Conservation (phyloP, 441 rosid species). For the Erodium chrysanthum region DNA sequence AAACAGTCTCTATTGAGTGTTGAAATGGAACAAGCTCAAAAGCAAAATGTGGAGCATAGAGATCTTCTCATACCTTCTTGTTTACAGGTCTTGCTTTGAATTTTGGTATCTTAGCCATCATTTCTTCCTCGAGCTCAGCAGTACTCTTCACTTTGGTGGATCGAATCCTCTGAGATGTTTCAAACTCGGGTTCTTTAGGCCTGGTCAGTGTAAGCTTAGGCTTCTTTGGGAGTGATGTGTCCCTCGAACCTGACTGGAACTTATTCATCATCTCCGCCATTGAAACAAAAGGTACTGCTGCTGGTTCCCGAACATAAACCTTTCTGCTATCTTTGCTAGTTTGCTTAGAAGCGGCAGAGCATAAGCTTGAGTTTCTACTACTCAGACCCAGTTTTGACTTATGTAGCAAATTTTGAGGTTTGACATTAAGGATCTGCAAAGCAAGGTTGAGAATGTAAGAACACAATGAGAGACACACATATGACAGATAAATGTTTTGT, state of each 20-base stretch:
- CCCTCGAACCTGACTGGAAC: constrained; percentile 80
- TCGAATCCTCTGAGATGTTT: constrained; percentile 80
- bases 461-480: too few relatives aligned
- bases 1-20: too few relatives aligned
- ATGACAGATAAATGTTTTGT: background rate
- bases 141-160: constrained; percentile 65
- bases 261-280: constrained; percentile 80
- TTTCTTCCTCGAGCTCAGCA: constrained; percentile 90
- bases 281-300: constrained; percentile 56
- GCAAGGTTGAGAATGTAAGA: too few relatives aligned
- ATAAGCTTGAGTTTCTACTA: constrained; percentile 27
- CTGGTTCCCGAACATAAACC: constrained; percentile 61
- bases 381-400: constrained; percentile 67
- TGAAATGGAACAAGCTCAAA: too few relatives aligned
- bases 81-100: constrained; percentile 89
- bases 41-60: too few relatives aligned
- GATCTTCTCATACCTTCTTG: constrained; percentile 64
- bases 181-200: constrained; percentile 89
- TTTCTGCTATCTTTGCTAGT: constrained; percentile 61
- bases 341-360: constrained; percentile 33
- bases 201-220: constrained; percentile 69
- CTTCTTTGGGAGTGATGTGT: constrained; percentile 49
- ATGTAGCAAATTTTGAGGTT: constrained; percentile 57
- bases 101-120: constrained; percentile 90
- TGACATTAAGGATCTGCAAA: constrained; percentile 67